phyloP scores from a whole-genome alignment of 805 yeast genomes.

The Candida gorgasii region DNA sequence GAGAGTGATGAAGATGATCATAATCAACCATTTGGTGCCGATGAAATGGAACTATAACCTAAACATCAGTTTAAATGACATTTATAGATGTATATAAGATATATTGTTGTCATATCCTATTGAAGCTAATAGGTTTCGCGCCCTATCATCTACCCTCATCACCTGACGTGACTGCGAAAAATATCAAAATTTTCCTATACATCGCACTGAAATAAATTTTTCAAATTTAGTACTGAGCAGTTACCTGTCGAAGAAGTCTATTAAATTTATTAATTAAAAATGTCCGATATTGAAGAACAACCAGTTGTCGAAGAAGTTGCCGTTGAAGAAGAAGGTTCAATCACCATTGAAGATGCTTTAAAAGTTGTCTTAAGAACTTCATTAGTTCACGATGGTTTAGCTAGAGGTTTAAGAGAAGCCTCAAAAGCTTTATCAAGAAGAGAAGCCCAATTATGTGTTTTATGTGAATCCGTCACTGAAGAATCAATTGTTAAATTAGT shows the following conservation, averaged over 20 bases:
- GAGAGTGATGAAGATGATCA: constrained; percentile 36
- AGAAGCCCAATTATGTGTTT: constrained; percentile 96
- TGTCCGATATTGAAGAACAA: constrained; percentile 96
- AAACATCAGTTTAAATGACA: no score
- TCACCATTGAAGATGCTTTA: constrained; percentile 97
- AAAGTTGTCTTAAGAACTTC: constrained; percentile 98
- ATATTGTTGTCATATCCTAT: no score
- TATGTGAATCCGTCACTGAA: constrained; percentile 98
- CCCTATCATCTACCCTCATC: neutral
- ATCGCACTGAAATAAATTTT: constrained; percentile 6
- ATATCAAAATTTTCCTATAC: neutral
- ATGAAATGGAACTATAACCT: constrained; percentile 42
- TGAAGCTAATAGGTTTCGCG: neutral
- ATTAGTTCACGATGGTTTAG: constrained; percentile 98
- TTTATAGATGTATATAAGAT: no score
- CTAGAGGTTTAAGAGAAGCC: constrained; percentile 99
- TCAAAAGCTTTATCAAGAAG: constrained; percentile 97
- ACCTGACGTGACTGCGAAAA: neutral
- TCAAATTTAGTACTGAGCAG: constrained; percentile 55
- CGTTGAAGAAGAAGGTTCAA: constrained; percentile 84
- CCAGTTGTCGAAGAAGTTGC: constrained; percentile 79
- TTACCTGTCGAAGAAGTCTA: constrained; percentile 74
- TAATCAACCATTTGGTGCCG: constrained; percentile 46
- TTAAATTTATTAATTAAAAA: constrained; percentile 26
- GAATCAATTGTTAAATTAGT: constrained; percentile 94